A percentile compares a stretch with the other conserved stretches of the same genome.
phyloP scores from a whole-genome alignment of 441 rosid species.

The Corymbia calophylla region DNA sequence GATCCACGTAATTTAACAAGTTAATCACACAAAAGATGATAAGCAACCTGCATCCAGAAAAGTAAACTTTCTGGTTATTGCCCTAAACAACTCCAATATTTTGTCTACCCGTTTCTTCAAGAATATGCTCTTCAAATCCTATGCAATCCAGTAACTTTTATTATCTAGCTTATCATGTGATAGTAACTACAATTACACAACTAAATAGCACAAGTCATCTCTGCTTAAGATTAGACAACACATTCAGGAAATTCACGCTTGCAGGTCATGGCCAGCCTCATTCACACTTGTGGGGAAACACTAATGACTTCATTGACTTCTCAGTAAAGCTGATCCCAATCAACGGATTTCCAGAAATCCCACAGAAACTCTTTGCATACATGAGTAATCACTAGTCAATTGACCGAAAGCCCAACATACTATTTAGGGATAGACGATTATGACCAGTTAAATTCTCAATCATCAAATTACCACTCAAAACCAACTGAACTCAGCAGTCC shows the following conservation, averaged over 20 bases:
- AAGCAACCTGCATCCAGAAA: constrained; percentile 56
- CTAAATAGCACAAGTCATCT: neutral
- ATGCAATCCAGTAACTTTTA: neutral
- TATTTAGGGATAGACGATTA: neutral
- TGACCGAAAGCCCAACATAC: neutral
- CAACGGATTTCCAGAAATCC: neutral
- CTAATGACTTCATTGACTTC: neutral
- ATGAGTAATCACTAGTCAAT: neutral
- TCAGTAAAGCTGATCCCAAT: neutral
- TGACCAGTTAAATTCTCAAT: neutral
- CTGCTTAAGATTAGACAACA: neutral
- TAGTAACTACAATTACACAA: neutral
- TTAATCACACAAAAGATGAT: constrained; percentile 80
- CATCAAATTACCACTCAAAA: neutral
- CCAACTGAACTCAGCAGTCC: neutral
- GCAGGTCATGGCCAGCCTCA: neutral
- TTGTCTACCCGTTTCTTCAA: neutral
- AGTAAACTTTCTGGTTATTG: neutral
- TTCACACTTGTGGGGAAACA: neutral
- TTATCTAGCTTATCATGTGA: neutral
- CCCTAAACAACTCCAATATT: neutral
- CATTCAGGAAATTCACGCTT: neutral
- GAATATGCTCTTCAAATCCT: neutral
- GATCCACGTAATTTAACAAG: constrained; percentile 80
- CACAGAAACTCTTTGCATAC: neutral